phyloP scores from a whole-genome alignment of 345 rosid genomes.

The Dipteronia sinensis region DNA sequence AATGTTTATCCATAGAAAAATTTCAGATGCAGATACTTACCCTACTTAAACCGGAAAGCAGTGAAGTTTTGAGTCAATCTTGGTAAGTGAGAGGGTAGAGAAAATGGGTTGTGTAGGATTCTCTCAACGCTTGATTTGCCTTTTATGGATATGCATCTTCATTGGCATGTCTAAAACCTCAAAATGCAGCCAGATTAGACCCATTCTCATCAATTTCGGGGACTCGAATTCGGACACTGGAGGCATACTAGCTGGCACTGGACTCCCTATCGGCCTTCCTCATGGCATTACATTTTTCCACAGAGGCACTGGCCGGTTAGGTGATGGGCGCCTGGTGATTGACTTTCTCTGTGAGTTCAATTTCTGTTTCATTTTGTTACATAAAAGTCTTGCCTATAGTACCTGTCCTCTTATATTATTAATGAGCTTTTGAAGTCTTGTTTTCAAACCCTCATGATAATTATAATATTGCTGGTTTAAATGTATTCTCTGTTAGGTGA shows the following conservation, averaged over 20 bases:
- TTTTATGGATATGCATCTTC: slow-evolving; percentile 8
- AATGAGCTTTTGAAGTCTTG: no score
- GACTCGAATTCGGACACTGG: slow-evolving; percentile 25
- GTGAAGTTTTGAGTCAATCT: neutral
- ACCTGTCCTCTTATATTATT: no score
- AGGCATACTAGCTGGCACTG: slow-evolving; percentile 21
- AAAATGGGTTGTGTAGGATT: neutral
- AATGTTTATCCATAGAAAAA: neutral
- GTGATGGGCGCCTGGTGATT: slow-evolving; percentile 14
- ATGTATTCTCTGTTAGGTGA: slow-evolving; percentile 15
- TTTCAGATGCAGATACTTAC: neutral
- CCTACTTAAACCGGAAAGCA: neutral
- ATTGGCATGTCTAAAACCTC: neutral
- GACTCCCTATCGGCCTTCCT: slow-evolving; percentile 24
- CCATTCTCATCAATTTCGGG: slow-evolving; percentile 22
- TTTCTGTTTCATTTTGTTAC: no score
- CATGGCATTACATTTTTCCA: slow-evolving; percentile 25
- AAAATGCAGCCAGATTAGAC: slow-evolving; percentile 13
- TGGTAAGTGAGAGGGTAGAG: neutral
- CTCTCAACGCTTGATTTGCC: neutral
- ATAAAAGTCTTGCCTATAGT: no score
- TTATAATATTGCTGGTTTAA: no score
- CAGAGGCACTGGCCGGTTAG: slow-evolving; percentile 20
- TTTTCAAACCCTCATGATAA: no score
- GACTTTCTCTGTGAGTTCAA: slow-evolving; percentile 15